These are phyloP conservation scores for Cubamyces lactineus DNA, from an alignment of 768 basidiomycete species.

Conservation along the genomic window DNA sequence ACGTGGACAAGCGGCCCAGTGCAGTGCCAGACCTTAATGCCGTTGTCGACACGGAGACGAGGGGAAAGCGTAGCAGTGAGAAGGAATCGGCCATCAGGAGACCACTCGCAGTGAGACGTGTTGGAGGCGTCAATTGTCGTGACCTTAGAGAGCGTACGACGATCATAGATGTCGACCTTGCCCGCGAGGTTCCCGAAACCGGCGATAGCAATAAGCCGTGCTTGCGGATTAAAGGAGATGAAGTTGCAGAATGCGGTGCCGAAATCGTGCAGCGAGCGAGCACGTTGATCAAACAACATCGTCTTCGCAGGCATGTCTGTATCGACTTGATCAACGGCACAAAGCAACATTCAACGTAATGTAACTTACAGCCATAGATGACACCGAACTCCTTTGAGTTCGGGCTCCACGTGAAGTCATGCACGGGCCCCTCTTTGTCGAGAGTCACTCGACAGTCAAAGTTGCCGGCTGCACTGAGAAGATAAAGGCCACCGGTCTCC, in stretches of 20 bases:
- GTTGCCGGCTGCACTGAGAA: constrained; percentile 89
- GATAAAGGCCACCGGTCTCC: constrained; percentile 87
- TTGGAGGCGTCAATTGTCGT: constrained; percentile 87
- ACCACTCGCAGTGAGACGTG: constrained; percentile 95
- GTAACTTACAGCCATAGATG: constrained; percentile 88
- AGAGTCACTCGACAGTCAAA: constrained; percentile 88
- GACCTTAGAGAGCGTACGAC: constrained; percentile 79
- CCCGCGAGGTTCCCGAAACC: constrained; percentile 98
- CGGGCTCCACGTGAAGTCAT: constrained; percentile 95
- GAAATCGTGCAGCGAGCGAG: constrained; percentile 87
- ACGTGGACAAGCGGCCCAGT: constrained; percentile 85
- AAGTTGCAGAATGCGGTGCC: constrained; percentile 90
- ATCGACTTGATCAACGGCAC: constrained; percentile 9
- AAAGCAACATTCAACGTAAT: background rate
- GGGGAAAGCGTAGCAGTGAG: constrained; percentile 96
- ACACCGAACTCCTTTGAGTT: constrained; percentile 97
- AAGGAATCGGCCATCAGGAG: constrained; percentile 88
- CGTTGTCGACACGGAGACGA: constrained; percentile 94
- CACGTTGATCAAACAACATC: constrained; percentile 89
- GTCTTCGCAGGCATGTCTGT: constrained; percentile 95
- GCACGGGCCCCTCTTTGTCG: constrained; percentile 97
- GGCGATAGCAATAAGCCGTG: constrained; percentile 82
- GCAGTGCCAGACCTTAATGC: constrained; percentile 96
- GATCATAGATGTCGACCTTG: constrained; percentile 90
- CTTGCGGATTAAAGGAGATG: constrained; percentile 93